Evolutionary conservation across 176 grass and related monocot genomes (phyloP), one percentile per base, ranked within the genome.

Genomic region (Aechmea fasciata): DNA sequence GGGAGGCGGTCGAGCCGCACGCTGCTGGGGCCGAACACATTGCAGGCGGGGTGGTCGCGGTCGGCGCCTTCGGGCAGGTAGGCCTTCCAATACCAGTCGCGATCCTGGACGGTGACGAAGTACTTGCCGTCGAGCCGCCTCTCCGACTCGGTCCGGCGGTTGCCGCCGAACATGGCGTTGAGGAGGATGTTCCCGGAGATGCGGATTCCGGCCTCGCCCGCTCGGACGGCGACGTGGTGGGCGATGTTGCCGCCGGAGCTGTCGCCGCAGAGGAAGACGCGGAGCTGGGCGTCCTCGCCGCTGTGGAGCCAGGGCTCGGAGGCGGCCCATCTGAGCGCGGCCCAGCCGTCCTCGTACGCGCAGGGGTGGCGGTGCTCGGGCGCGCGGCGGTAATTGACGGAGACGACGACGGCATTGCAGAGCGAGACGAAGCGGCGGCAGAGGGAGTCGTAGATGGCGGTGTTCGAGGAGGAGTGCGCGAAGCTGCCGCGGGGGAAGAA

Each of bases 401-500:
- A 99, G 13, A 99, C 75, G 8, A 99, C 94, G 0, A 93, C 87
- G 13, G 86, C 87, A 19, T 77, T 59, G 73, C 87, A 85, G 51
- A 90, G 89, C 59, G 79, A 87, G 17, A 93, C 89, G 53, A 93
- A 84, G 52, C 80, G 79, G 23, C 94, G 82, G 87, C 94, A 99
- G 11, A 99, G 71, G 13, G 81, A 50, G 69, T 99, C 89, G 76
- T 99, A 99, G 68, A 99, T 99, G 14, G 87, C 52, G 9, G 84
- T 90, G 67, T 88, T 84, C 62, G 89, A 81, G 0, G 87, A 88
- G 0, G 90, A 99, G 80, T 99, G 94, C 0, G 87, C 87, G 47
- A 99, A 99, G 86, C 94, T 99, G 70, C 94, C 90, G n/a, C 94
- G 90, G 66, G 93, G 94, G 82, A 93, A 99, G 94, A 99, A 93